A percentile compares a stretch with the other conserved stretches of the same genome.
Conservation (phyloP, 331 rosid species). For the Malus hybrid region DNA sequence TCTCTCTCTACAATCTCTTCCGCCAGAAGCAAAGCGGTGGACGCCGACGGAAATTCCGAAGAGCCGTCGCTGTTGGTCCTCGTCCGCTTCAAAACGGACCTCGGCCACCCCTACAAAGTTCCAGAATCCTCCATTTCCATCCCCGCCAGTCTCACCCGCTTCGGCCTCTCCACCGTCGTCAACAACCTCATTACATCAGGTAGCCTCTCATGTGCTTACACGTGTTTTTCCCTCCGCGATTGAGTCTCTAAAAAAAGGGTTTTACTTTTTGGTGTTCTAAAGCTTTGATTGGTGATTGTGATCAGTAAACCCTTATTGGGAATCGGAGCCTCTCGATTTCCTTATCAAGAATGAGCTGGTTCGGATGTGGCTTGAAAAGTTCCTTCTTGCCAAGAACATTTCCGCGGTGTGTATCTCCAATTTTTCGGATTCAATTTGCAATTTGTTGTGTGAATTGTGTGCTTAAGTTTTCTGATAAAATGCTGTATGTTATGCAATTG, state of each 20-base stretch:
- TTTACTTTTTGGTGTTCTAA: neutral
- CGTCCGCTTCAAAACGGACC: slow-evolving; percentile 68
- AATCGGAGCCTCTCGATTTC: slow-evolving; percentile 71
- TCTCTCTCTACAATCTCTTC: neutral
- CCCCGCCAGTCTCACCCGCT: slow-evolving; percentile 62
- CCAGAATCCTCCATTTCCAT: slow-evolving; percentile 54
- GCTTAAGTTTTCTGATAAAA: neutral
- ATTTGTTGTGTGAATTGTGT: neutral
- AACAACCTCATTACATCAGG: slow-evolving; percentile 57
- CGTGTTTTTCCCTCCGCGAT: neutral
- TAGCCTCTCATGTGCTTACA: neutral
- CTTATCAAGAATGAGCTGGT: slow-evolving; percentile 83
- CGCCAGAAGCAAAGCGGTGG: slow-evolving; percentile 20
- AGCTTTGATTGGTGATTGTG: neutral
- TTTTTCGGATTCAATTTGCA: neutral
- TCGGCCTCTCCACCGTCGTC: slow-evolving; percentile 72
- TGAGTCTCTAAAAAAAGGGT: neutral
- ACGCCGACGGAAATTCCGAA: slow-evolving; percentile 38
- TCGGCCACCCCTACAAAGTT: slow-evolving; percentile 37
- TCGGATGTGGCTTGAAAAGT: slow-evolving; percentile 74
- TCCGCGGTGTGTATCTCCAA: slow-evolving; percentile 48
- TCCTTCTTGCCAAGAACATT: slow-evolving; percentile 78
- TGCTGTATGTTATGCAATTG: neutral
- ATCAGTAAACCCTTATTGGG: slow-evolving; percentile 45
- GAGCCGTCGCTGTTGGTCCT: slow-evolving; percentile 43